These are phyloP conservation scores for Penicillium thymicola DNA, from an alignment of 2,329 filamentous ascomycete species.

Conservation along the genomic window DNA sequence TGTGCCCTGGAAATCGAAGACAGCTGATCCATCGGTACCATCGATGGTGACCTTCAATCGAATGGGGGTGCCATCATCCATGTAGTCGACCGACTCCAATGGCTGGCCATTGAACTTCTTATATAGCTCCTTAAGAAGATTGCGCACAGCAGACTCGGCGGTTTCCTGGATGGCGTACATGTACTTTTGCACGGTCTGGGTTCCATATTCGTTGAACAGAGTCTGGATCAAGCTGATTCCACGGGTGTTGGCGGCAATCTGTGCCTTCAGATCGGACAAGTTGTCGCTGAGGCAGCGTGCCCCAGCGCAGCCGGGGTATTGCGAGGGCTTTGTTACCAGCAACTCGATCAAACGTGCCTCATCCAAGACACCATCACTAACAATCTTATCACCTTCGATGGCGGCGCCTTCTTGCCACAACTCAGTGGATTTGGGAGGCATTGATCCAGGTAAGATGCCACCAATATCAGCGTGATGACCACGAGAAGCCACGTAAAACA, in stretches of 20 bases:
- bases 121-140: conserved; percentile 68
- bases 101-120: conserved; percentile 66
- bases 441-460: conserved; percentile 75
- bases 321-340: conserved; percentile 68
- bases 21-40: conserved; percentile 67
- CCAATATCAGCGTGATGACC: conserved; percentile 84
- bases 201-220: conserved; percentile 73
- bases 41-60: conserved; percentile 72
- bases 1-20: conserved; percentile 76
- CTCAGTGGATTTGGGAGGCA: conserved; percentile 61
- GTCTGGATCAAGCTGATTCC: conserved; percentile 74
- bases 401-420: conserved; percentile 49
- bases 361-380: conserved; percentile 73
- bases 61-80: conserved; percentile 83
- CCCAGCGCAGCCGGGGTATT: conserved; percentile 72
- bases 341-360: conserved; percentile 71
- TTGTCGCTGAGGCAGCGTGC: conserved; percentile 79
- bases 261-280: conserved; percentile 80
- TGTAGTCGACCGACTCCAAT: conserved; percentile 74
- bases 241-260: conserved; percentile 82
- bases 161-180: conserved; percentile 81
- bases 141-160: conserved; percentile 71
- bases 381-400: conserved; percentile 57
- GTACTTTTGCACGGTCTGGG: conserved; percentile 75
- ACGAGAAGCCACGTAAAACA: conserved; percentile 77